These are phyloP conservation scores for Sequoia sempervirens DNA, from an alignment of 75 land plant genomes.

Conservation along the genomic window DNA sequence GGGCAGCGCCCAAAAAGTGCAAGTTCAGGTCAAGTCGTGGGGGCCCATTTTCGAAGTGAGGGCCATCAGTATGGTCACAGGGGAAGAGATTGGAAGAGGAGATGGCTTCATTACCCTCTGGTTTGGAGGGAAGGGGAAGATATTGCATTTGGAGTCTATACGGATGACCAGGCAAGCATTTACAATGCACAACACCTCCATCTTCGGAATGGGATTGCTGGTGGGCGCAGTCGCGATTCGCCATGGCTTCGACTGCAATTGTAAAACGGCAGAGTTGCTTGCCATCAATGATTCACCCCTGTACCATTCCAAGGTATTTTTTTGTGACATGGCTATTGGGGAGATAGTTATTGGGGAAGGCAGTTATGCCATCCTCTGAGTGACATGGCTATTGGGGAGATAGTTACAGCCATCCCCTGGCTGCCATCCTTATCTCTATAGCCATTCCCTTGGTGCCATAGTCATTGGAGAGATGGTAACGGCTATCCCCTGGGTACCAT, in stretches of 20 bases:
- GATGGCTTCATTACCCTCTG: slow-evolving; percentile 71
- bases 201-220: slow-evolving; percentile 79
- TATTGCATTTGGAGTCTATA: slow-evolving; percentile 86
- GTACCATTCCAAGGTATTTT: slow-evolving; percentile 71
- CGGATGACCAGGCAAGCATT: slow-evolving; percentile 52
- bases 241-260: slow-evolving; percentile 69
- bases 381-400: too few relatives aligned
- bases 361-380: too few relatives aligned
- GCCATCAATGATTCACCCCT: slow-evolving; percentile 85
- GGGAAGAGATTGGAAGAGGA: slow-evolving; percentile 63
- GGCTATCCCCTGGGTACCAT: too few relatives aligned
- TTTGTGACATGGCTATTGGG: too few relatives aligned
- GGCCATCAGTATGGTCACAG: slow-evolving; percentile 28
- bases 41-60: slow-evolving; percentile 67
- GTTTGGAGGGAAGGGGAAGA: slow-evolving; percentile 52
- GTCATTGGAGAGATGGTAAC: too few relatives aligned
- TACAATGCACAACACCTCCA: slow-evolving; percentile 50
- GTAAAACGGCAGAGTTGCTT: slow-evolving; percentile 72
- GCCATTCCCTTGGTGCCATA: too few relatives aligned
- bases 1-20: slow-evolving; percentile 31
- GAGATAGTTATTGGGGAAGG: too few relatives aligned
- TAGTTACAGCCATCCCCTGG: too few relatives aligned
- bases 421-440: too few relatives aligned
- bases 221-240: slow-evolving; percentile 81
- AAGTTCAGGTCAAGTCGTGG: slow-evolving; percentile 38